Base-by-base conservation (phyloP, 2,329 filamentous ascomycete genomes). In the Aspergillus ruber region DNA sequence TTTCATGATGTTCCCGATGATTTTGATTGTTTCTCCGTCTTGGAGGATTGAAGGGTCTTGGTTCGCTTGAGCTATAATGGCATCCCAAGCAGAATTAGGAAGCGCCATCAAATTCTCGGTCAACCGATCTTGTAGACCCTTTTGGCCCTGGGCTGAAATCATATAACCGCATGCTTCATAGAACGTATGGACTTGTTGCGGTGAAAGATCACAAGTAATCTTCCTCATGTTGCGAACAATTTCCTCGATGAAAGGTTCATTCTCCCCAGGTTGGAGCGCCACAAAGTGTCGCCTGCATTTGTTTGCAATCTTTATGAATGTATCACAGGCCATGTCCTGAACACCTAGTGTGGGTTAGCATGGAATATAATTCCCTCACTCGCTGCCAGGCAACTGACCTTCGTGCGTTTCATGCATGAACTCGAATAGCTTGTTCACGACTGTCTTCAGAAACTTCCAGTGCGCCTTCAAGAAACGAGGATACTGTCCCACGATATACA, bases 391-490 rank as follows among this genome's bases (percentile, higher is more conserved):
- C 4, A 48, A 67, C 78, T 60, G 71, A 84, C 88, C 93, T 75
- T 98, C 93, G 63, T 98, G 93, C 1, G 93, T 97, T 71, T 98
- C 93, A 69, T 98, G 93, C 93, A 98, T 98, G 66, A 98, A 98
- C 74, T 98, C 93, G 63, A 98, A 98, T 4, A 98, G 80, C 76
- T 98, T 98, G 74, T 98, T 98, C 63, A 98, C 93, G 15, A 98
- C 93, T 2, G 93, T 98, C 82, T 98, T 98, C 48, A 98, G 77
- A 74, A 98, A 98, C 69, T 98, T 98, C 93, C 93, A 98, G 70
- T 98, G 93, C 1, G 93, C 93, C 75, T 98, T 98, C 61, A 98
- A 75, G 74, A 98, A 98, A 17, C 93, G 88, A 33, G 93, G 93
- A 65, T 98, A 98, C 66, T 98, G 93, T 50, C 93, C 93, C 52